Base-by-base conservation (phyloP, 1,139 yeast species). In the Blastobotrys serpentis region DNA sequence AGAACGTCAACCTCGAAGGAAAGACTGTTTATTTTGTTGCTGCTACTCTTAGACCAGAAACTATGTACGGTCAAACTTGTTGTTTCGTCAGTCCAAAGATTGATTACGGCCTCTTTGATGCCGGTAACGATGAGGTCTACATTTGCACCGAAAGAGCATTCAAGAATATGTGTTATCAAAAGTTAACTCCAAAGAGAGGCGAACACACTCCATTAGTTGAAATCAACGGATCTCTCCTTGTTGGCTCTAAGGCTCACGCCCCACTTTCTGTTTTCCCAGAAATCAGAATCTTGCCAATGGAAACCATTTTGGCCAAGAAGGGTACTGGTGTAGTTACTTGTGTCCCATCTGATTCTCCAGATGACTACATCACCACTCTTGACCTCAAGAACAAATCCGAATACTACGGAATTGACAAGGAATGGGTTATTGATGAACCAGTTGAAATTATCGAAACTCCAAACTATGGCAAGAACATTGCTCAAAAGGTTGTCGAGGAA, bases 311-410 rank as follows among this genome's bases (percentile, higher is more conserved):
- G 68, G 95, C 96, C 38, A 77, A 82, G 52, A 92, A 94, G 75
- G 98, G 98, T 78, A 94, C 98, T 46, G 98, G 98, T 74, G 98
- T 92, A 40, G 98, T 94, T 52, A 92, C 98, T 11, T 94, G 97
- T 75, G 98, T 90, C 56, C 98, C 98, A 56, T 85, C 96, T 13
- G 97, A 90, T 70, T 90, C 98, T 50, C 98, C 99, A 53, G 99
- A 94, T 73, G 98, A 92, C 75, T 92, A 65, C 65, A 81, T 90
- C 70, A 94, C 97, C 53, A 78, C 85, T 44, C 76, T 77, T 61
- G 98, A 92, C 60, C 79, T 92, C 62, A 76, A 78, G 60, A 83
- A 88, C 74, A 94, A 94, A 73, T 86, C 98, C 26, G 98, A 88
- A 64, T 92, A 84, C 70, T 90, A 92, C 68, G 79, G 82, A 47